A percentile compares a stretch with the other conserved stretches of the same genome.
phyloP scores from a whole-genome alignment of 768 basidiomycete species.

The Phylloporus sp. region DNA sequence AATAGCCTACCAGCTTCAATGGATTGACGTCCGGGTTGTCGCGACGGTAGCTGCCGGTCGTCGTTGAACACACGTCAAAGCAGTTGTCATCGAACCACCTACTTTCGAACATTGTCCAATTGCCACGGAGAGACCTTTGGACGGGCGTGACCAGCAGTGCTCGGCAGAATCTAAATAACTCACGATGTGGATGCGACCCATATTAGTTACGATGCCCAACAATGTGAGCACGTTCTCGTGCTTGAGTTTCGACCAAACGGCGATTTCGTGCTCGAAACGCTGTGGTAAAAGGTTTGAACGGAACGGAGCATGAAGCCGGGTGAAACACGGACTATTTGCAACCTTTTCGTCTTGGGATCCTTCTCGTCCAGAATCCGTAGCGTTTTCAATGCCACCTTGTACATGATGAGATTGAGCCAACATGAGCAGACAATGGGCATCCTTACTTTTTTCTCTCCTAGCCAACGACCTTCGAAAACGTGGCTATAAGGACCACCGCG shows the following conservation, averaged over 20 bases:
- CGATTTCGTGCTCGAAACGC: slow-evolving; percentile 55
- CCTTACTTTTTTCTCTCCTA: slow-evolving; percentile 46
- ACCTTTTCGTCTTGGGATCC: slow-evolving; percentile 40
- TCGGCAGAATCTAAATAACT: background rate
- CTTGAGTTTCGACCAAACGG: slow-evolving; percentile 47
- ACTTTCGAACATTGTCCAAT: slow-evolving; percentile 52
- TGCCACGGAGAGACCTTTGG: slow-evolving; percentile 60
- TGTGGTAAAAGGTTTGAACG: slow-evolving; percentile 15
- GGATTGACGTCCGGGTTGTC: slow-evolving; percentile 36
- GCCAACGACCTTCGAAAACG: slow-evolving; percentile 51
- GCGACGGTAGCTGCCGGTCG: slow-evolving; percentile 37
- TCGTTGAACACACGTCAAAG: background rate
- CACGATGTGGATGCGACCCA: slow-evolving; percentile 50
- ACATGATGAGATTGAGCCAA: background rate
- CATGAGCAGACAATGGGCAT: background rate
- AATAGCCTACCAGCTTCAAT: slow-evolving; percentile 37
- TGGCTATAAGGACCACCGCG: slow-evolving; percentile 53
- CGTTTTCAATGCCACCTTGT: slow-evolving; percentile 54
- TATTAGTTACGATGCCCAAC: slow-evolving; percentile 51
- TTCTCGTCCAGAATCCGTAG: slow-evolving; percentile 42
- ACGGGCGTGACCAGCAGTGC: background rate
- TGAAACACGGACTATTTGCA: slow-evolving; percentile 25
- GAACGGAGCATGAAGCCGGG: background rate
- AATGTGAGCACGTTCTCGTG: slow-evolving; percentile 45
- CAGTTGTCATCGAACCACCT: slow-evolving; percentile 8